A percentile compares a stretch with the other conserved stretches of the same genome.
These are phyloP conservation scores for Euphrasia arctica DNA, from an alignment of 305 asterid species.

Conservation along the genomic window DNA sequence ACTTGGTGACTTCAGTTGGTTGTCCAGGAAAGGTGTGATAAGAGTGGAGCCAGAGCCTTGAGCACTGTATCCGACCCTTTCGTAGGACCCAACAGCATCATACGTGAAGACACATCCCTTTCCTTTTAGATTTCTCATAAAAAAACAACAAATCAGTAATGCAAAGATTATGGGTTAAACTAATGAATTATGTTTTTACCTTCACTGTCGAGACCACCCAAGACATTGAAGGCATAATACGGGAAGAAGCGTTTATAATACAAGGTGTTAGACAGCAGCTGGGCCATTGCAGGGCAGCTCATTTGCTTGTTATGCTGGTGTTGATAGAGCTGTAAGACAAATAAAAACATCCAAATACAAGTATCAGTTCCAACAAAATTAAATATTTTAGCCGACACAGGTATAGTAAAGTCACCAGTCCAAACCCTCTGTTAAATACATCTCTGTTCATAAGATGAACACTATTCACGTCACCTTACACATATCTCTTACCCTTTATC, in stretches of 20 bases:
- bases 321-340: conserved; percentile 50
- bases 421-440: neutral
- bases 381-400: neutral
- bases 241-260: conserved; percentile 89
- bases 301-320: conserved; percentile 64
- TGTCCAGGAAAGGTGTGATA: conserved; percentile 76
- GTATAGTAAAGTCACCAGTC: conserved; percentile 4
- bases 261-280: conserved; percentile 70
- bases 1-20: conserved; percentile 77
- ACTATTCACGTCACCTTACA: neutral
- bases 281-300: conserved; percentile 81
- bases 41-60: conserved; percentile 81
- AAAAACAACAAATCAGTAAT: conserved; percentile 1
- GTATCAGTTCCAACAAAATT: conserved; percentile 18
- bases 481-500: too few relatives aligned
- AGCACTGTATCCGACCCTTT: conserved; percentile 88
- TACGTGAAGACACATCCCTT: conserved; percentile 85
- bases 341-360: neutral
- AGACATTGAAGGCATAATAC: conserved; percentile 73
- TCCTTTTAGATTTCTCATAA: conserved; percentile 35
- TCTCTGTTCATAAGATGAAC: neutral
- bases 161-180: neutral
- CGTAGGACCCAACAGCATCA: conserved; percentile 89
- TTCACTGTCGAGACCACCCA: conserved; percentile 80
- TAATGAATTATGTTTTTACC: conserved; percentile 38